Conservation (phyloP, 345 rosid genomes). For the Aurinia saxatilis region DNA sequence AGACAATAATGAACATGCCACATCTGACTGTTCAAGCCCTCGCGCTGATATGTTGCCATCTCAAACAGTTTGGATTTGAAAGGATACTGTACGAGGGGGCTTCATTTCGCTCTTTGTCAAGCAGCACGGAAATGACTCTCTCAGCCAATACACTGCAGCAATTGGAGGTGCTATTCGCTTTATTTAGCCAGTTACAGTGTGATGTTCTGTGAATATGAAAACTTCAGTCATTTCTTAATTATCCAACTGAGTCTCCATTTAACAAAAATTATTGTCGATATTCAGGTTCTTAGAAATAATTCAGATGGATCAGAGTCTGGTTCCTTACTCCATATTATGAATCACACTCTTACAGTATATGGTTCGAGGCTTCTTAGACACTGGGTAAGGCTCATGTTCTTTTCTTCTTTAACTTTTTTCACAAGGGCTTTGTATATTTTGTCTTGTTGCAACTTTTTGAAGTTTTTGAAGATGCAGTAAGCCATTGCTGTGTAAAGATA, state of each 20-base stretch:
- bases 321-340: conserved; percentile 67
- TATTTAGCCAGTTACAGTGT: neutral
- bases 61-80: conserved; percentile 89
- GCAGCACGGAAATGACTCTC: conserved; percentile 71
- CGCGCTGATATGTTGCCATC: conserved; percentile 60
- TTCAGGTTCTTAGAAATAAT: conserved; percentile 71
- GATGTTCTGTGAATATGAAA: neutral
- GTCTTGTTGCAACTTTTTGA: conserved; percentile 1
- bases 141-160: conserved; percentile 88
- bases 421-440: neutral
- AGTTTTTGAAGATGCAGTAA: neutral
- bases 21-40: conserved; percentile 80
- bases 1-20: conserved; percentile 80
- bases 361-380: conserved; percentile 89
- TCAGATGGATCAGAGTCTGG: conserved; percentile 79
- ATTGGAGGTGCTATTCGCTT: conserved; percentile 54
- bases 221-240: neutral
- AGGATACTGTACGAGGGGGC: conserved; percentile 64
- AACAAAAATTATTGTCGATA: conserved; percentile 7
- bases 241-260: conserved; percentile 1
- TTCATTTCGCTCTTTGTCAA: conserved; percentile 64
- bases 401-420: neutral
- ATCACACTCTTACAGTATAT: conserved; percentile 64
- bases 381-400: conserved; percentile 59
- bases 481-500: neutral